Conservation (phyloP, 805 yeast species). For the Middelhovenomyces tepae region DNA sequence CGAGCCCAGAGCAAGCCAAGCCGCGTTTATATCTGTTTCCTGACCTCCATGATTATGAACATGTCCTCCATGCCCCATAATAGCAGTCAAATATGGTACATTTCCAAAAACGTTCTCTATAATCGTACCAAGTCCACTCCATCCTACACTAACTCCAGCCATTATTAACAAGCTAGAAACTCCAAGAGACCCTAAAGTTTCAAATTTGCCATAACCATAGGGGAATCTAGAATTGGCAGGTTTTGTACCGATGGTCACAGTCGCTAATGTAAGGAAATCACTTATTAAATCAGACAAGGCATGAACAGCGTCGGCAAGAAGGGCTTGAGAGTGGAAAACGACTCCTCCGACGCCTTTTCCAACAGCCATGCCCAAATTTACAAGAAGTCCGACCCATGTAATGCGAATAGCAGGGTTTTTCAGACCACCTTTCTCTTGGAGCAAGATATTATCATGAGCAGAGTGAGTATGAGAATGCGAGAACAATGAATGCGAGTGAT, state of each 20-base stretch:
- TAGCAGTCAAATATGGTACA: conserved; percentile 57
- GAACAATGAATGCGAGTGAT: not conserved
- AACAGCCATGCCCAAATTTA: conserved; percentile 77
- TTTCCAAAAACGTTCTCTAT: conserved; percentile 20
- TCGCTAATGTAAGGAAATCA: conserved; percentile 79
- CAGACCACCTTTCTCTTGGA: conserved; percentile 27
- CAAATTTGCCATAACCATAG: conserved; percentile 86
- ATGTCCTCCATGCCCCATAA: conserved; percentile 32
- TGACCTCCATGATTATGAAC: conserved; percentile 28
- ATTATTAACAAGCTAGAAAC: conserved; percentile 74
- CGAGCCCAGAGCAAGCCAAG: conserved; percentile 90
- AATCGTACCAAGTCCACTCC: conserved; percentile 29
- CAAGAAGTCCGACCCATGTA: conserved; percentile 82
- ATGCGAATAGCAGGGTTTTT: conserved; percentile 83
- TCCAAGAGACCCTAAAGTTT: conserved; percentile 82
- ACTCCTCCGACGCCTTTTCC: conserved; percentile 87
- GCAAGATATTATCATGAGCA: conserved; percentile 15
- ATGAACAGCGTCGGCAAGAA: conserved; percentile 91
- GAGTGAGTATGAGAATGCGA: conserved; percentile 18
- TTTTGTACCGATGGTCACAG: conserved; percentile 68
- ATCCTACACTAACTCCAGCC: conserved; percentile 90
- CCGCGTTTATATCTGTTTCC: conserved; percentile 76
- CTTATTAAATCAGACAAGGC: conserved; percentile 85
- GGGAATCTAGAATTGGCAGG: conserved; percentile 59
- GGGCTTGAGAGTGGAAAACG: conserved; percentile 88